Percentiles rank a stretch among this genome's conserved stretches.
Conservation (phyloP, 352 stramenopile genomes). For the Peronospora tabacina region DNA sequence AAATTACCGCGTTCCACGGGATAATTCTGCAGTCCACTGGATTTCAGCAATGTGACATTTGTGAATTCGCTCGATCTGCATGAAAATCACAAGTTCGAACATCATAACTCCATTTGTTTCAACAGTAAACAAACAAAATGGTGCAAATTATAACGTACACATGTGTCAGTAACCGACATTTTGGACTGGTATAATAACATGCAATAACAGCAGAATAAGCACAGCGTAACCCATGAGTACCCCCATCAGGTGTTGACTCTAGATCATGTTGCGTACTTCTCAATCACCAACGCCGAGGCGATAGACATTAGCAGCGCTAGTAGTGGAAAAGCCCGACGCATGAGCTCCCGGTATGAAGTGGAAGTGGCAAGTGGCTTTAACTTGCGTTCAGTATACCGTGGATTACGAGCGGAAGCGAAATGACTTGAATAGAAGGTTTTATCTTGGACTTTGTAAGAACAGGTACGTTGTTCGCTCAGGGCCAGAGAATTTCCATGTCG, state of each 20-base stretch:
- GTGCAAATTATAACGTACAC: conserved; percentile 39
- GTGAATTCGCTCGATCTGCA: conserved; percentile 67
- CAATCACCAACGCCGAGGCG: conserved; percentile 35
- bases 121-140: not conserved
- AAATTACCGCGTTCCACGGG: conserved; percentile 41
- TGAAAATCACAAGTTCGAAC: not conserved
- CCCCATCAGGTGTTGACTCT: not conserved
- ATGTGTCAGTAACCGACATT: conserved; percentile 52
- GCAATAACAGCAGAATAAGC: too few species aligned
- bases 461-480: too few species aligned
- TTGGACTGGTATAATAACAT: conserved; percentile 31
- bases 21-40: conserved; percentile 22
- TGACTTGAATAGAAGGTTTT: conserved; percentile 9
- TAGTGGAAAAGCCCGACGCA: conserved; percentile 11
- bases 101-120: not conserved
- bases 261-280: conserved; percentile 27
- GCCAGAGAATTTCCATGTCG: too few species aligned
- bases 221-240: conserved; percentile 9
- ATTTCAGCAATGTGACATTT: conserved; percentile 40
- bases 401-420: conserved; percentile 12
- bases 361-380: conserved; percentile 6
- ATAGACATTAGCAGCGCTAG: conserved; percentile 11
- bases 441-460: conserved; percentile 1
- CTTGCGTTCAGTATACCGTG: conserved; percentile 18
- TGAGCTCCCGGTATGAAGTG: conserved; percentile 13